Percentiles rank a stretch among this genome's conserved stretches.
phyloP scores from a whole-genome alignment of 2,329 filamentous ascomycete species.

The Colletotrichum cuscutae region DNA sequence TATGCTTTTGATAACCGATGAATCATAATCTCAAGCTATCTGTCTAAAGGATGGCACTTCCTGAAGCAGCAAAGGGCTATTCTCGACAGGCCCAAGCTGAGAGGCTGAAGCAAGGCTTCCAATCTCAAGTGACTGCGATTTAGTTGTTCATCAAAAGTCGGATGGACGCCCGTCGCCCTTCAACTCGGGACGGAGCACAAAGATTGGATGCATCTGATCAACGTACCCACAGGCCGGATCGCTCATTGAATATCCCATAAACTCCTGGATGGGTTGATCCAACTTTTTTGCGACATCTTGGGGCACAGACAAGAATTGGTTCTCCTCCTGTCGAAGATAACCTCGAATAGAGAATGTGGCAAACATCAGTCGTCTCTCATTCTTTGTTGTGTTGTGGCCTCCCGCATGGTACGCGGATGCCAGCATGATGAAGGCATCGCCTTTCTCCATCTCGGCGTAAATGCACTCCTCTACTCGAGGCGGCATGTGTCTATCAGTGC shows the following conservation, averaged over 20 bases:
- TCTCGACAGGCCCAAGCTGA: too few species aligned
- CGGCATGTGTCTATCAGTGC: constrained; percentile 8
- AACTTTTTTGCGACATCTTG: constrained; percentile 9
- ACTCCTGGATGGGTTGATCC: constrained; percentile 13
- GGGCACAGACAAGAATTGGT: constrained; percentile 19
- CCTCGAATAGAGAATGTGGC: constrained; percentile 20
- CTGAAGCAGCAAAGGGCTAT: too few species aligned
- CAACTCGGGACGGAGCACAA: constrained; percentile 18
- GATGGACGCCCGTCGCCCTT: constrained; percentile 16
- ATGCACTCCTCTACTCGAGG: constrained; percentile 23
- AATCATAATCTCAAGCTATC: not conserved
- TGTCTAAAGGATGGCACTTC: too few species aligned
- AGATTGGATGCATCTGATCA: constrained; percentile 23
- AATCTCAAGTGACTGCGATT: not conserved
- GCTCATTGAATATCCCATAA: constrained; percentile 24
- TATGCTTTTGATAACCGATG: not conserved
- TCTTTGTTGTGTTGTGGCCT: constrained; percentile 35
- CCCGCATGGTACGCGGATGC: constrained; percentile 40
- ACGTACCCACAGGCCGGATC: constrained; percentile 29
- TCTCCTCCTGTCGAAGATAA: constrained; percentile 27
- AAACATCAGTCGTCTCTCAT: constrained; percentile 31
- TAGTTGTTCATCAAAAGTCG: not conserved
- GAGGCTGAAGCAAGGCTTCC: not conserved
- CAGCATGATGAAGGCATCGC: constrained; percentile 40
- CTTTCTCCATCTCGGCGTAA: constrained; percentile 38